Base-by-base conservation (phyloP, 1,284 basidiomycete genomes). In the Sporisorium sorghi region DNA sequence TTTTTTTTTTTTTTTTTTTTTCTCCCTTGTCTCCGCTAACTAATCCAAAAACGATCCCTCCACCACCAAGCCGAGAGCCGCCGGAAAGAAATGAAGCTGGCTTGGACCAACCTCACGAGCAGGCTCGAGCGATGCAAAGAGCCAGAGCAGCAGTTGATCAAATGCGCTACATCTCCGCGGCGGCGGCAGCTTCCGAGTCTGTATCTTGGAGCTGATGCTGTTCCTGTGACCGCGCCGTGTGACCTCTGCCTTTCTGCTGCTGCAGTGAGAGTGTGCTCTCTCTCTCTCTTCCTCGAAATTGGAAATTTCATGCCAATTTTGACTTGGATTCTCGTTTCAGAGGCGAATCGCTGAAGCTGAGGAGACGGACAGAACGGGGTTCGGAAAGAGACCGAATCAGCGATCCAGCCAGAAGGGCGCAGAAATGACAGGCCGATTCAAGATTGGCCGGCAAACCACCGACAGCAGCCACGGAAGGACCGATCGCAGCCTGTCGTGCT, bases 131-230 rank as follows among this genome's bases (percentile, higher is more conserved):
- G 37, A 9, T 37, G 5, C 32, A 15, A 2, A 40, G n/a, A 15
- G 37, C 37, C n/a, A n/a, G n/a, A n/a, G n/a, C n/a, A n/a, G n/a
- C n/a, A n/a, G n/a, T n/a, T n/a, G n/a, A n/a, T n/a, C n/a, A 21
- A 15, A 9, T 56, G 54, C 43, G 54, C 54, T 28, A 55, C 23
- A 42, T 40, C 37, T 54, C 53, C 35, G 35, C 35, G 53, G 60
- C 48, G 42, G 60, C 53, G 54, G 60, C 40, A 62, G 47, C 60
- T 56, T 56, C 60, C 60, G 53, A 21, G 12, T 46, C 6, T 17
- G 15, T n/a, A n/a, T n/a, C n/a, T n/a, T n/a, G n/a, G n/a, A n/a
- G 14, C 14, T 17, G 21, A 28, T 11, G 26, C 26, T 30, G 17
- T 28, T 28, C 4, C 44, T 11, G 17, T 30, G 46, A 30, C 46